These are phyloP conservation scores for Lentinula detonsa DNA, from an alignment of 768 basidiomycete genomes.

Conservation along the genomic window DNA sequence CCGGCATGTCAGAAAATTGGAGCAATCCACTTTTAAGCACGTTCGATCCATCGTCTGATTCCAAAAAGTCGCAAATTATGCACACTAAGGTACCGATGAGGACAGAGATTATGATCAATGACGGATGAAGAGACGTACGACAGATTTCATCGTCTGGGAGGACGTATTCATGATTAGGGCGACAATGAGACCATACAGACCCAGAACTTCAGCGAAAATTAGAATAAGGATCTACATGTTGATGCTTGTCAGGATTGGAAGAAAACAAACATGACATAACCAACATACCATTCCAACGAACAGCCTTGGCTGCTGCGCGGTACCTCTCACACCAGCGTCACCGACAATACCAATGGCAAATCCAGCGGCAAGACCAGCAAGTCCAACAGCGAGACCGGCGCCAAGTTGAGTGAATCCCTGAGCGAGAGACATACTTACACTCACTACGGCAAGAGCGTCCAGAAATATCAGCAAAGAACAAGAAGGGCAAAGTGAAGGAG, in stretches of 20 bases:
- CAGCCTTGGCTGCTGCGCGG: constrained; percentile 91
- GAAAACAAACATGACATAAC: not conserved
- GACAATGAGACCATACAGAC: constrained; percentile 92
- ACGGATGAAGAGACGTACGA: not conserved
- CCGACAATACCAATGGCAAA: constrained; percentile 99
- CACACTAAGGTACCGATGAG: not conserved
- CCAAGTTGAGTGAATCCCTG: constrained; percentile 92
- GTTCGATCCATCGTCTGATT: not conserved
- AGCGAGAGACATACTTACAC: constrained; percentile 79
- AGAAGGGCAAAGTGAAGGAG: constrained; percentile 14
- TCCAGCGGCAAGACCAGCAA: constrained; percentile 93
- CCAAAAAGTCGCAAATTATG: not conserved
- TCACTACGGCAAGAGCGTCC: constrained; percentile 37
- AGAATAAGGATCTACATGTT: constrained; percentile 81
- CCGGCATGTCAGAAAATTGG: not conserved
- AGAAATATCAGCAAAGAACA: not conserved
- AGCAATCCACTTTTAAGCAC: not conserved
- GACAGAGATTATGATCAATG: no score
- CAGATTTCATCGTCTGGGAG: constrained; percentile 31
- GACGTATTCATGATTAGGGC: constrained; percentile 94
- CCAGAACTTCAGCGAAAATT: constrained; percentile 94
- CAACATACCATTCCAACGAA: constrained; percentile 86
- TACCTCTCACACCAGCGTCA: constrained; percentile 96
- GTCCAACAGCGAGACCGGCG: constrained; percentile 87
- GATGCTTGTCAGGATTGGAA: not conserved